These are phyloP conservation scores for Gracilaria domingensis DNA, from an alignment of 23 red algal species.

Conservation along the genomic window DNA sequence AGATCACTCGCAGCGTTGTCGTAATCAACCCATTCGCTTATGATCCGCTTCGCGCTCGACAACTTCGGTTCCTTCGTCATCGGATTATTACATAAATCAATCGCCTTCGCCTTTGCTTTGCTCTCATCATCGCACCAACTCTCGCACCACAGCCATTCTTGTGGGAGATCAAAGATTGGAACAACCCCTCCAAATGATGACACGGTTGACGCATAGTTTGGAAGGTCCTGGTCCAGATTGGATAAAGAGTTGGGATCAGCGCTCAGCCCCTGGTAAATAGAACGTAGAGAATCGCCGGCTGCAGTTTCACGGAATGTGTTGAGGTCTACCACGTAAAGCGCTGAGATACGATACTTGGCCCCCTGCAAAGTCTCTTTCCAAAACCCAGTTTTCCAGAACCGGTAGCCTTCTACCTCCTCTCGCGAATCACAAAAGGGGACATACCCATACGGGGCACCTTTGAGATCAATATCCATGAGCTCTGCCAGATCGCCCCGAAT, in stretches of 20 bases:
- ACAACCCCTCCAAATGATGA: conserved; percentile 53
- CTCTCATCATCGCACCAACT: conserved; percentile 95
- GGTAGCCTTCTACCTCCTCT: conserved; percentile 85
- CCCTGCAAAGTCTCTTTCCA: conserved; percentile 87
- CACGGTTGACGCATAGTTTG: conserved; percentile 88
- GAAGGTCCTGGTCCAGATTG: conserved; percentile 99
- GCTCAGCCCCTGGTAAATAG: conserved; percentile 89
- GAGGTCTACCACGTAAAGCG: conserved; percentile 96
- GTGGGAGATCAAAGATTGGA: conserved; percentile 86
- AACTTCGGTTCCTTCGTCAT: conserved; percentile 96
- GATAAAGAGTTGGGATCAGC: conserved; percentile 86
- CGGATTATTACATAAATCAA: conserved; percentile 99
- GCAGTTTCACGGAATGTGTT: conserved; percentile 80
- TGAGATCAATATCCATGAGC: conserved; percentile 75
- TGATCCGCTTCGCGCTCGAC: conserved; percentile 86
- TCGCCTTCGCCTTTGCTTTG: conserved; percentile 92
- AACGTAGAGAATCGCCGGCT: conserved; percentile 90
- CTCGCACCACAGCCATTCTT: conserved; percentile 99
- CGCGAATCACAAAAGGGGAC: conserved; percentile 98
- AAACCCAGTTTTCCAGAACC: conserved; percentile 97
- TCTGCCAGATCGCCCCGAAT: conserved; percentile 91
- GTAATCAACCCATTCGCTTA: conserved; percentile 87
- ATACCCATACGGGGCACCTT: conserved; percentile 96
- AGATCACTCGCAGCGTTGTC: conserved; percentile 71
- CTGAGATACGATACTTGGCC: conserved; percentile 94